A percentile compares a stretch with the other conserved stretches of the same genome.
Conservation (phyloP, 805 yeast genomes). For the Spencermartinsiella europaea region DNA sequence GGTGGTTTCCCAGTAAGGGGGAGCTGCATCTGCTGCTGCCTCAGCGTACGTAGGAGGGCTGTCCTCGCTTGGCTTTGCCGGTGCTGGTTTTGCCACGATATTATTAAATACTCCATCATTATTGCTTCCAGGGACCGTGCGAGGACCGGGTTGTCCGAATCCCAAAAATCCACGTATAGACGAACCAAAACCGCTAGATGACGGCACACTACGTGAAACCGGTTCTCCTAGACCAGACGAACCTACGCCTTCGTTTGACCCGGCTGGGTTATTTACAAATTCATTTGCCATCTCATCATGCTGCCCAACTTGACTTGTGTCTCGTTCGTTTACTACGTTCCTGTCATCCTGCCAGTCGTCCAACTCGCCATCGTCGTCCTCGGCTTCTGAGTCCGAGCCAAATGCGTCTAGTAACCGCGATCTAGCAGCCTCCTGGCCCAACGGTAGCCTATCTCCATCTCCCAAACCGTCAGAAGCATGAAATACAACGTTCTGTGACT, state of each 20-base stretch:
- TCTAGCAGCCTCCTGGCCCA: not conserved
- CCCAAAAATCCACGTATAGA: constrained; percentile 4
- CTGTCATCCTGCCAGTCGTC: constrained; percentile 12
- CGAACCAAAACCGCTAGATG: not conserved
- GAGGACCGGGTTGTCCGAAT: not conserved
- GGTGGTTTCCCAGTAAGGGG: constrained; percentile 95
- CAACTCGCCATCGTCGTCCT: constrained; percentile 11
- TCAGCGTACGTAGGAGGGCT: constrained; percentile 87
- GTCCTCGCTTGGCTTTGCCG: constrained; percentile 39
- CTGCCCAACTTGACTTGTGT: not conserved
- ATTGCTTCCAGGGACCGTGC: constrained; percentile 5
- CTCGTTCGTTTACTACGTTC: not conserved
- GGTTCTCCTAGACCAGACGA: not conserved
- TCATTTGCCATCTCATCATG: too few species aligned
- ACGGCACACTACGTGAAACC: constrained; percentile 1
- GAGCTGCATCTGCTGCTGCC: constrained; percentile 89
- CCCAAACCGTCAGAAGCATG: not conserved
- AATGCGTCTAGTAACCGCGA: constrained; percentile 21
- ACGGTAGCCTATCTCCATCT: not conserved
- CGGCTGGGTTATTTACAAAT: not conserved
- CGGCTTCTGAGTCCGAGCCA: constrained; percentile 17
- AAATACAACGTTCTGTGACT: not conserved
- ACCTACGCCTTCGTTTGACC: not conserved
- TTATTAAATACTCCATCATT: constrained; percentile 93
- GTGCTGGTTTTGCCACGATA: constrained; percentile 82